Evolutionary conservation across 371 early-diverging fungal genomes (phyloP), one percentile per base, ranked within the genome.

Genomic region (Saksenaea vasiformis): DNA sequence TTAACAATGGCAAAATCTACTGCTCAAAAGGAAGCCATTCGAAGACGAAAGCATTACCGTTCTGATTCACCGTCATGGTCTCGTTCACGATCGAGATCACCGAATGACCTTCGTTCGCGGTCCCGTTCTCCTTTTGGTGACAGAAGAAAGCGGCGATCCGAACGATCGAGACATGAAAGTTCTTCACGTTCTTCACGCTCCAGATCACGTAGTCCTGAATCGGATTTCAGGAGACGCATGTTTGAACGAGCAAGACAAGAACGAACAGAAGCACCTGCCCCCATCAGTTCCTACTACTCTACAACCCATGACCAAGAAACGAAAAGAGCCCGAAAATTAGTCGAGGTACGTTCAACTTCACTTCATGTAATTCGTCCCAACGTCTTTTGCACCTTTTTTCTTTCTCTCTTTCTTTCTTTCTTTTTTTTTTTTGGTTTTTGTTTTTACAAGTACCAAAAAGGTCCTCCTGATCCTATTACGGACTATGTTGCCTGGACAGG

Each of bases 391-490:
- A 39, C 39, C 31, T 31, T 31, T 31, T 39, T 22, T 22, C 26
- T 7, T 10, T n/a, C n/a, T n/a, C n/a, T n/a, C n/a, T n/a, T n/a
- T n/a, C n/a, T n/a, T n/a, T n/a, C n/a, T n/a, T n/a, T n/a, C n/a
- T n/a, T n/a, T n/a, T n/a, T n/a, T n/a, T n/a, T n/a, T n/a, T n/a
- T n/a, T n/a, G n/a, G n/a, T n/a, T n/a, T n/a, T n/a, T n/a, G n/a
- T n/a, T n/a, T n/a, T n/a, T n/a, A n/a, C n/a, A 47, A 47, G 51
- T 47, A 47, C 22, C 51, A 47, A 47, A 47, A 47, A 47, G 51
- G 51, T 10, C 51, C 51, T 8, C 51, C 51, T 22, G 51, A 47
- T 10, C 51, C 51, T 17, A 47, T 47, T 22, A 47, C 51, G 10
- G 51, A 47, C 24, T 47, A 47, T 47, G 51, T 47, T 22, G 51